phyloP scores from a whole-genome alignment of 2,329 filamentous ascomycete species.

The Pleurostoma richardsiae region DNA sequence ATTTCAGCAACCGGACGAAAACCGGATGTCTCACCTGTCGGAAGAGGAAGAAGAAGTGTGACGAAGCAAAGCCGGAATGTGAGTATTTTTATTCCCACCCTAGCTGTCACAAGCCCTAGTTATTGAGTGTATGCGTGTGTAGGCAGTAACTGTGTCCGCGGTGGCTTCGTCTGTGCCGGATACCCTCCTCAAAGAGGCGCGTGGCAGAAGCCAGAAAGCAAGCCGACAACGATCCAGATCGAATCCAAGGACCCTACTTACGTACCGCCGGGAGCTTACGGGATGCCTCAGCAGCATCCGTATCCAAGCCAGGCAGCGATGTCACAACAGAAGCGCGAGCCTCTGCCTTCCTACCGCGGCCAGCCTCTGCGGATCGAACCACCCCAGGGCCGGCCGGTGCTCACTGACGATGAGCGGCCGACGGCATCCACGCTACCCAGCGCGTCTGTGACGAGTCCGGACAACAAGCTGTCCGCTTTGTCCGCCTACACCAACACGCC shows the following conservation, averaged over 20 bases:
- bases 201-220: slow-evolving; percentile 73
- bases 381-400: slow-evolving; percentile 50
- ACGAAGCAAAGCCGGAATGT: slow-evolving; percentile 92
- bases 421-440: slow-evolving; percentile 57
- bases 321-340: slow-evolving; percentile 46
- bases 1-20: slow-evolving; percentile 94
- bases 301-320: slow-evolving; percentile 20
- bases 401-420: slow-evolving; percentile 52
- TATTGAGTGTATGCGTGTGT: slow-evolving; percentile 7
- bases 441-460: slow-evolving; percentile 52
- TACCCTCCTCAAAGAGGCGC: slow-evolving; percentile 76
- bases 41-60: slow-evolving; percentile 94
- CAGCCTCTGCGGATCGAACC: slow-evolving; percentile 59
- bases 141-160: slow-evolving; percentile 87
- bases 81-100: slow-evolving; percentile 30
- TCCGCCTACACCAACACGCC: slow-evolving; percentile 41
- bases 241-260: slow-evolving; percentile 76
- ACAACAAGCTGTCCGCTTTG: slow-evolving; percentile 57
- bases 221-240: slow-evolving; percentile 65
- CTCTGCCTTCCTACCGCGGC: slow-evolving; percentile 55
- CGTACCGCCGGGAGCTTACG: slow-evolving; percentile 56
- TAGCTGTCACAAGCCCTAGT: neutral
- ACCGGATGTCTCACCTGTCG: slow-evolving; percentile 92
- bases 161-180: slow-evolving; percentile 85
- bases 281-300: slow-evolving; percentile 45